Conservation (phyloP, 139 green algal genomes). For the Yamagishiella unicocca region DNA sequence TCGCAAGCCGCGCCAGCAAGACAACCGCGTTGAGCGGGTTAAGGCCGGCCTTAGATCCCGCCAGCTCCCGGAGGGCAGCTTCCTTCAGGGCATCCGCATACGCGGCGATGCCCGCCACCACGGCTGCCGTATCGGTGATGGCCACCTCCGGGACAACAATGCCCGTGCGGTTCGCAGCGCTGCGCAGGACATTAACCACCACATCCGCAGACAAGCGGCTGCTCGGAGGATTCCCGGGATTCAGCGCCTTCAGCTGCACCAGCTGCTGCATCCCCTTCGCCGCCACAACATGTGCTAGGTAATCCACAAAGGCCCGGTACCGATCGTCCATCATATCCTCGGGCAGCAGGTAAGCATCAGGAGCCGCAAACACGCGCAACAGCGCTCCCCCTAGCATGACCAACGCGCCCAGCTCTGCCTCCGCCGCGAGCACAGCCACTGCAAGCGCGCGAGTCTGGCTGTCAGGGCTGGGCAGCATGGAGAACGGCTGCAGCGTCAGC, state of each 20-base stretch:
- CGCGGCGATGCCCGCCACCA: neutral
- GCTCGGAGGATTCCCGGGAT: too few species aligned
- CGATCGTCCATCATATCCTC: too few species aligned
- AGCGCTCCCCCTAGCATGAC: slow-evolving; percentile 5
- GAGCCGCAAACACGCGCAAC: neutral
- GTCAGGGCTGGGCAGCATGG: neutral
- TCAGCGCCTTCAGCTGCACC: neutral
- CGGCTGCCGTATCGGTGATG: slow-evolving; percentile 13
- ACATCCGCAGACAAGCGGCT: neutral
- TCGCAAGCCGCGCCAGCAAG: neutral
- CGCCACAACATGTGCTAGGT: neutral
- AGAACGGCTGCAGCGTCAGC: slow-evolving; percentile 20
- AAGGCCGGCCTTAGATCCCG: neutral
- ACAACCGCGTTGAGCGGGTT: slow-evolving; percentile 25
- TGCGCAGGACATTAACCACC: neutral
- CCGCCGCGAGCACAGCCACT: slow-evolving; percentile 21
- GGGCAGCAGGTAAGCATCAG: too few species aligned
- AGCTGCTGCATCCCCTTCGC: neutral
- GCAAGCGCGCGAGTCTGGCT: neutral
- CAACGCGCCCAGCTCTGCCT: slow-evolving; percentile 10
- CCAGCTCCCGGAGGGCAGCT: slow-evolving; percentile 9
- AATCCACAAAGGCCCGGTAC: neutral
- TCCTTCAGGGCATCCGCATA: slow-evolving; percentile 14
- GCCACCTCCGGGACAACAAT: neutral
- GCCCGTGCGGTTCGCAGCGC: neutral